Evolutionary conservation across 2,329 filamentous ascomycete species (phyloP).

Genomic region (Geosmithia putterillii): DNA sequence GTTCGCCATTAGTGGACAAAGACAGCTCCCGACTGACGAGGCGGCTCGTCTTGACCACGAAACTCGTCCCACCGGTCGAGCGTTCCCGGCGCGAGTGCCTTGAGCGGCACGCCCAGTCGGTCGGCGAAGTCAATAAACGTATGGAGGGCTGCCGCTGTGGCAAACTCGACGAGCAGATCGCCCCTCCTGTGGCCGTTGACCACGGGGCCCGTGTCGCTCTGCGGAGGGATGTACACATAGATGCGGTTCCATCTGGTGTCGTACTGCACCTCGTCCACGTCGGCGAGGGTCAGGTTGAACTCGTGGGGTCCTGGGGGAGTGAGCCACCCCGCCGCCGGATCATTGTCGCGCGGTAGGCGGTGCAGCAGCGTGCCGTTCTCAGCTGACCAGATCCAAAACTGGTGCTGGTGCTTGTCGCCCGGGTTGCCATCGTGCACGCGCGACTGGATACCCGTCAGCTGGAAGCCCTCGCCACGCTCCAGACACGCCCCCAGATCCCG

Average conservation of each 20-base stretch:
- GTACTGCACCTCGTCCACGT: constrained; percentile 33
- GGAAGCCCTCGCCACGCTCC: constrained; percentile 31
- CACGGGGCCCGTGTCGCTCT: constrained; percentile 7
- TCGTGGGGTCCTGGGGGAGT: constrained; percentile 36
- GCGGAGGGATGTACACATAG: constrained; percentile 22
- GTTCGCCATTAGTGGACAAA: not conserved
- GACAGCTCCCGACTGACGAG: not conserved
- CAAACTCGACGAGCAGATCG: constrained; percentile 38
- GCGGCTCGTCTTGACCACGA: not conserved
- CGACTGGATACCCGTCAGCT: constrained; percentile 39
- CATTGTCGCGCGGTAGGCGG: constrained; percentile 34
- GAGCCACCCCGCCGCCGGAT: constrained; percentile 30
- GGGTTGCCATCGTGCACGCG: constrained; percentile 29
- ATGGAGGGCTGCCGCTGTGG: constrained; percentile 37
- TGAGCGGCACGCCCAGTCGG: not conserved
- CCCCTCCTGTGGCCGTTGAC: constrained; percentile 23
- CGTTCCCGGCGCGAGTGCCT: not conserved
- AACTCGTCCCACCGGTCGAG: constrained; percentile 1
- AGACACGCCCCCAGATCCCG: not conserved
- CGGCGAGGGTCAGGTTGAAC: constrained; percentile 33
- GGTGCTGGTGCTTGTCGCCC: constrained; percentile 34
- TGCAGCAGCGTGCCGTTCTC: constrained; percentile 33
- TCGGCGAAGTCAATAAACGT: constrained; percentile 36
- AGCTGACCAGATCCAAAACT: constrained; percentile 42
- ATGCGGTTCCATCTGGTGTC: constrained; percentile 28